Evolutionary conservation across 176 grass and related monocot species (phyloP).

Genomic region (Avena atlantica): DNA sequence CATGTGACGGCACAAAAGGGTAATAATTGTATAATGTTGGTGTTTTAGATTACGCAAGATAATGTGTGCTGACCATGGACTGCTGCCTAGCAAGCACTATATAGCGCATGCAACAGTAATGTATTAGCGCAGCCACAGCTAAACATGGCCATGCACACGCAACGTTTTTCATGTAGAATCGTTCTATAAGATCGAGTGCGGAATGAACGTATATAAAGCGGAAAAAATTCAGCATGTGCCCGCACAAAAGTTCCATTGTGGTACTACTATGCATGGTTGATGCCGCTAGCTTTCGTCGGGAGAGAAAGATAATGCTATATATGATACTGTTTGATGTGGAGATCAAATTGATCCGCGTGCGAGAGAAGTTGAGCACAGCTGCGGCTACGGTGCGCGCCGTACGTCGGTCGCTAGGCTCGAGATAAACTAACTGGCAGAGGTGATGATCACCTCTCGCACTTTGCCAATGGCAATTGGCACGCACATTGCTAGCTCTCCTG

Average conservation of each 20-base stretch:
- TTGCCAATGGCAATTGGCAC: not conserved
- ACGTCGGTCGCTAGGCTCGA: not conserved
- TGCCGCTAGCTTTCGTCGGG: not conserved
- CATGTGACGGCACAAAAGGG: not conserved
- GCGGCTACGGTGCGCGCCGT: not conserved
- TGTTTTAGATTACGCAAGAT: not conserved
- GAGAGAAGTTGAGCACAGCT: not conserved
- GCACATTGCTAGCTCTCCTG: not conserved
- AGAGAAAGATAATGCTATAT: not conserved
- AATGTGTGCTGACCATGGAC: not conserved
- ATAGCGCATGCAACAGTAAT: not conserved
- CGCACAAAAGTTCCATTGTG: not conserved
- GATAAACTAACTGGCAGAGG: not conserved
- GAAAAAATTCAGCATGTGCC: not conserved
- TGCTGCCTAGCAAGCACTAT: not conserved
- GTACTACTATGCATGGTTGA: not conserved
- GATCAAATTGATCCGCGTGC: not conserved
- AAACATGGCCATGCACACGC: not conserved
- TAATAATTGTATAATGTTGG: not conserved
- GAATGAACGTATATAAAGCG: not conserved
- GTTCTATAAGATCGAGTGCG: not conserved
- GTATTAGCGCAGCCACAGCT: not conserved
- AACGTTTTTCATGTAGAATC: slow-evolving; percentile 1
- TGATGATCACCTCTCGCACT: not conserved
- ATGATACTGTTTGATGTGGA: not conserved